These are phyloP conservation scores for Tricholoma flavovirens DNA, from an alignment of 768 basidiomycete species.

Conservation along the genomic window DNA sequence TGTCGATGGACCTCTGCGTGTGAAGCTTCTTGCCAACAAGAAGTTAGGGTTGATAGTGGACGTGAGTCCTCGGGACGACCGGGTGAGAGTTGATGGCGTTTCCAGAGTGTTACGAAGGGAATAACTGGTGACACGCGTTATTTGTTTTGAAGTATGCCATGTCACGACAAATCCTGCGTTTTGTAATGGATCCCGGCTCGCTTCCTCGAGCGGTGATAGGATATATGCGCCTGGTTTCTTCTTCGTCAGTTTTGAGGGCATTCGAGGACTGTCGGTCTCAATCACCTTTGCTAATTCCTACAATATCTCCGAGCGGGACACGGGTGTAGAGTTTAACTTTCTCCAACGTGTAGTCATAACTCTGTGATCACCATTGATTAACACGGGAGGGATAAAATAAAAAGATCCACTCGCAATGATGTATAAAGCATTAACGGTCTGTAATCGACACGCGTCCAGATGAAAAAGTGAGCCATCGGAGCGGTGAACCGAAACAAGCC, in stretches of 20 bases:
- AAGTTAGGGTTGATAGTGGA: constrained; percentile 9
- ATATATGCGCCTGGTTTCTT: constrained; percentile 82
- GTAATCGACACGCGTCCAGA: background rate
- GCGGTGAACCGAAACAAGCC: constrained; percentile 7
- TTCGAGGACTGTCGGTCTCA: no score
- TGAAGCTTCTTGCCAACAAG: constrained; percentile 8
- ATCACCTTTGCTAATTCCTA: constrained; percentile 70
- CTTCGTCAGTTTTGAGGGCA: background rate
- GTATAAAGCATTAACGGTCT: constrained; percentile 58
- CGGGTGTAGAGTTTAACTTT: constrained; percentile 89
- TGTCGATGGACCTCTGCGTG: constrained; percentile 19
- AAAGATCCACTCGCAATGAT: constrained; percentile 56
- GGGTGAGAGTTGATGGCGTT: constrained; percentile 11
- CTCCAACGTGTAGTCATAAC: constrained; percentile 89
- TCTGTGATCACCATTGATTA: constrained; percentile 37
- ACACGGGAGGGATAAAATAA: background rate
- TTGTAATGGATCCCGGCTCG: constrained; percentile 80
- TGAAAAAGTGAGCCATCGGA: background rate
- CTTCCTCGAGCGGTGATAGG: constrained; percentile 87
- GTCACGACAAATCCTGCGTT: constrained; percentile 83
- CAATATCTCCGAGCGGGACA: constrained; percentile 79
- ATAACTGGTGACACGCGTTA: constrained; percentile 79
- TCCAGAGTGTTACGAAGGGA: constrained; percentile 70
- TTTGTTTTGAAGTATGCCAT: constrained; percentile 70
- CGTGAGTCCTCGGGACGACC: constrained; percentile 8